Evolutionary conservation across 2,329 filamentous ascomycete species (phyloP).

Genomic region (Rosellinia necatrix): DNA sequence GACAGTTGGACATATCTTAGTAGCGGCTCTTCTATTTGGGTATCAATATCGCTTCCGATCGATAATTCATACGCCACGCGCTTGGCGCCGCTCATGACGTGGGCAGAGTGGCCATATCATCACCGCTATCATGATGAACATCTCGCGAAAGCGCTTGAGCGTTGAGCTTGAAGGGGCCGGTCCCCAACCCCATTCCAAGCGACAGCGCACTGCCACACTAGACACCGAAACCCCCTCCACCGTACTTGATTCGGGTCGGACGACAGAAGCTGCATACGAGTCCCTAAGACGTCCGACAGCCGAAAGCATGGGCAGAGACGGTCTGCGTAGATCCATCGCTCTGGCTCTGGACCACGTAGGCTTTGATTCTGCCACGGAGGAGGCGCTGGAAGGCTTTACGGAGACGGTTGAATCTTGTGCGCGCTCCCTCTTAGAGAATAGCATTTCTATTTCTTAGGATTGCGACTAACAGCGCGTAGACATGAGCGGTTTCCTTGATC

Average conservation of each 20-base stretch:
- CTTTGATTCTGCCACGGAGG: slow-evolving; percentile 58
- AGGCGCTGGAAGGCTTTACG: slow-evolving; percentile 64
- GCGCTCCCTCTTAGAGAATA: slow-evolving; percentile 38
- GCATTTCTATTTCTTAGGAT: too few species aligned
- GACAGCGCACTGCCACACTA: slow-evolving; percentile 33
- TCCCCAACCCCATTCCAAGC: slow-evolving; percentile 29
- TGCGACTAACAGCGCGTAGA: slow-evolving; percentile 47
- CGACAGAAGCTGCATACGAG: slow-evolving; percentile 15
- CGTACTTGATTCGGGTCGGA: neutral
- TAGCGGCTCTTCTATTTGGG: neutral
- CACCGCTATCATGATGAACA: slow-evolving; percentile 22
- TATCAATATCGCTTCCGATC: neutral
- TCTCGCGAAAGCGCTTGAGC: slow-evolving; percentile 34
- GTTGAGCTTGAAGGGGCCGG: slow-evolving; percentile 25
- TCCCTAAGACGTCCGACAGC: slow-evolving; percentile 33
- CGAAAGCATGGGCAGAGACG: slow-evolving; percentile 44
- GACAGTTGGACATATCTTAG: neutral
- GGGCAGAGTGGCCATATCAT: too few species aligned
- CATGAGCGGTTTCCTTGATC: slow-evolving; percentile 52
- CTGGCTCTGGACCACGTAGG: slow-evolving; percentile 62
- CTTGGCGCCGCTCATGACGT: too few species aligned
- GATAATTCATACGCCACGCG: neutral
- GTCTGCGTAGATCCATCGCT: slow-evolving; percentile 60
- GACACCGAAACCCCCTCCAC: slow-evolving; percentile 26
- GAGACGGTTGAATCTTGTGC: slow-evolving; percentile 61